phyloP scores from a whole-genome alignment of 2,329 filamentous ascomycete genomes.

The Fusarium ramigenum region DNA sequence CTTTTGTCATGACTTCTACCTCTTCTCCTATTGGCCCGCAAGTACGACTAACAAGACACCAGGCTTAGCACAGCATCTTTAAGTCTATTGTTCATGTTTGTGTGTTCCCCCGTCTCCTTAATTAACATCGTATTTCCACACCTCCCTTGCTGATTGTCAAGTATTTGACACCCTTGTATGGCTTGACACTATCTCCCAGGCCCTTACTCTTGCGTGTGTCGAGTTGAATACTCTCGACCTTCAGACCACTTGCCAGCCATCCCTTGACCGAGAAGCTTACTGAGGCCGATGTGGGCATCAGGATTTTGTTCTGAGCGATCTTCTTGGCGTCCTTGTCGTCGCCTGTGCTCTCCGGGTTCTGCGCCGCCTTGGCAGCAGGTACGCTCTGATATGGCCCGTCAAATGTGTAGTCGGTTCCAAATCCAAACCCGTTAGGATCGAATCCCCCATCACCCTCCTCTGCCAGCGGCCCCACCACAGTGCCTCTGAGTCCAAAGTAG shows the following conservation, averaged over 20 bases:
- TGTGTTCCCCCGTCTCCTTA: not conserved
- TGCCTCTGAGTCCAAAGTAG: slow-evolving; percentile 80
- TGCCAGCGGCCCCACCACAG: slow-evolving; percentile 73
- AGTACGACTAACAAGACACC: not conserved
- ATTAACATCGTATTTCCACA: slow-evolving; percentile 69
- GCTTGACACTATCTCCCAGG: slow-evolving; percentile 86
- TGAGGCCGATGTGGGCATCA: slow-evolving; percentile 83
- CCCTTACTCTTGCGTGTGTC: slow-evolving; percentile 85
- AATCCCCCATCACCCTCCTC: slow-evolving; percentile 60
- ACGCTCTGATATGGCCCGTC: slow-evolving; percentile 66
- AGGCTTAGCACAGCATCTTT: slow-evolving; percentile 8
- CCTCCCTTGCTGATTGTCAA: slow-evolving; percentile 77
- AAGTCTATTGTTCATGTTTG: slow-evolving; percentile 1
- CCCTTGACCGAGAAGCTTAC: slow-evolving; percentile 77
- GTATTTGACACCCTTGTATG: slow-evolving; percentile 99
- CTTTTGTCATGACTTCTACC: slow-evolving; percentile 8
- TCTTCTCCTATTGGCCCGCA: slow-evolving; percentile 13
- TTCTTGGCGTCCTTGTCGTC: slow-evolving; percentile 64
- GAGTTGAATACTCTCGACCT: slow-evolving; percentile 73
- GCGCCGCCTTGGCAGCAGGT: slow-evolving; percentile 48
- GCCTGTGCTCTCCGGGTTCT: slow-evolving; percentile 43
- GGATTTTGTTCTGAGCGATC: slow-evolving; percentile 73
- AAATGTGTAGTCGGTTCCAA: slow-evolving; percentile 61
- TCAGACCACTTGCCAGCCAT: slow-evolving; percentile 74
- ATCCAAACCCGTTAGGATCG: slow-evolving; percentile 62